A percentile compares a stretch with the other conserved stretches of the same genome.
phyloP scores from a whole-genome alignment of 768 basidiomycete genomes.

The Kwoniella pini region DNA sequence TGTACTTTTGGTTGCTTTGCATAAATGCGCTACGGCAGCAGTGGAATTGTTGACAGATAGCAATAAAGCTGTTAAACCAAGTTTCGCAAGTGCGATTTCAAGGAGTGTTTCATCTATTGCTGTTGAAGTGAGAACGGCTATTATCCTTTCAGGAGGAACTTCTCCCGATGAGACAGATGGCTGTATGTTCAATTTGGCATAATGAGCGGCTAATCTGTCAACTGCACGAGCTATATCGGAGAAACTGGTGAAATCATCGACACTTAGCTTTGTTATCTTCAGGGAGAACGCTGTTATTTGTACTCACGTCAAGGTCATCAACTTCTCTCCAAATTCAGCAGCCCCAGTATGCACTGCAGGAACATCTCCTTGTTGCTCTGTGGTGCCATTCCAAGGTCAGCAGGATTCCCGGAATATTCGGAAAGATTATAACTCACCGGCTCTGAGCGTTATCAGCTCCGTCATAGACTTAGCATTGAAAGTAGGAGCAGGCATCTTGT shows the following conservation, averaged over 20 bases:
- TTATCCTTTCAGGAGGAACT: conserved; percentile 52
- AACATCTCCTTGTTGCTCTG: conserved; percentile 42
- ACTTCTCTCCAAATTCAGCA: conserved; percentile 50
- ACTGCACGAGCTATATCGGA: conserved; percentile 34
- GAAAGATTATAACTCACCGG: conserved; percentile 26
- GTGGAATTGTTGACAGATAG: conserved; percentile 60
- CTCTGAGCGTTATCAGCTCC: conserved; percentile 43
- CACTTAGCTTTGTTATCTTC: too few relatives aligned
- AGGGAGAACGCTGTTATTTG: background rate
- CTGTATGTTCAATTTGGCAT: conserved; percentile 39
- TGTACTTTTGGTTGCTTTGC: conserved; percentile 55
- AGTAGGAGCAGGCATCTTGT: conserved; percentile 43
- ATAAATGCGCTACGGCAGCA: conserved; percentile 59
- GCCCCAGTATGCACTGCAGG: conserved; percentile 49
- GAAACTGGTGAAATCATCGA: conserved; percentile 26
- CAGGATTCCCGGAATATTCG: background rate
- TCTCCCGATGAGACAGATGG: conserved; percentile 37
- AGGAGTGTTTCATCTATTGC: conserved; percentile 58
- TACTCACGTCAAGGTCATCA: conserved; percentile 46
- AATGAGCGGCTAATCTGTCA: conserved; percentile 42
- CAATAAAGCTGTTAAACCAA: conserved; percentile 56
- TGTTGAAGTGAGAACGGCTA: conserved; percentile 57
- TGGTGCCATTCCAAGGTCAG: background rate
- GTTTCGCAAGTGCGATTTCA: conserved; percentile 57
- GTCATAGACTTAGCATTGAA: conserved; percentile 43